Evolutionary conservation across 805 yeast species (phyloP), one percentile per base, ranked within the genome.

Genomic region (Maudiozyma barnettii): DNA sequence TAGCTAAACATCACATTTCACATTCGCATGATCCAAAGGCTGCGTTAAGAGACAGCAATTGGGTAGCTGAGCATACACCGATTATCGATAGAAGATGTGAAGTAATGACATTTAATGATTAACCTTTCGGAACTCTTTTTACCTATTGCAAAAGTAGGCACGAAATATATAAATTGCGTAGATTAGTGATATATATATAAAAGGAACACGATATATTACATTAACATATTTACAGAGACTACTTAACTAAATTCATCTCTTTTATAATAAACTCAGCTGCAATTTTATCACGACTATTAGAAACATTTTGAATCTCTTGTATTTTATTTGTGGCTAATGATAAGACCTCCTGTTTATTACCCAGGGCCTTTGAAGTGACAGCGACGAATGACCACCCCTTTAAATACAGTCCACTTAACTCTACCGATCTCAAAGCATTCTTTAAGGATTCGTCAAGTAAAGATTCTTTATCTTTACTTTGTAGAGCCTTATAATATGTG

Each of bases 371-470:
- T 4, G 70, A 50, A 2, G 76, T 61, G 10, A 72, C 56, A 39
- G 70, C 71, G 2, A 85, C 65, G 1, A 91, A 90, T 31, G 76
- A 63, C 95, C 95, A 90, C 14, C 87, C 84, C 53, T 87, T 74
- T 19, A 76, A 65, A 60, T 78, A 84, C 30, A 71, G 69, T 41
- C 82, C 84, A 56, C 87, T 81, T 36, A 90, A 69, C 63, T 93
- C 98, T 5, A 88, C 80, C 8, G 89, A 67, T 53, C 95, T 76
- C 46, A 82, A 66, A 53, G 77, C 84, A 57, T 78, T 74, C 54
- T 80, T 70, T 13, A 66, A 64, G 43, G 68, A 47, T 12, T 48
- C 44, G 23, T 57, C 49, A 12, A 39, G n/a, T 41, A 61, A 43
- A 4, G 49, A 31, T 9, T 48, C 49, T 3, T 45, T 51, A 9